Conservation (phyloP, 768 basidiomycete species). For the Tubosaeta sp. region DNA sequence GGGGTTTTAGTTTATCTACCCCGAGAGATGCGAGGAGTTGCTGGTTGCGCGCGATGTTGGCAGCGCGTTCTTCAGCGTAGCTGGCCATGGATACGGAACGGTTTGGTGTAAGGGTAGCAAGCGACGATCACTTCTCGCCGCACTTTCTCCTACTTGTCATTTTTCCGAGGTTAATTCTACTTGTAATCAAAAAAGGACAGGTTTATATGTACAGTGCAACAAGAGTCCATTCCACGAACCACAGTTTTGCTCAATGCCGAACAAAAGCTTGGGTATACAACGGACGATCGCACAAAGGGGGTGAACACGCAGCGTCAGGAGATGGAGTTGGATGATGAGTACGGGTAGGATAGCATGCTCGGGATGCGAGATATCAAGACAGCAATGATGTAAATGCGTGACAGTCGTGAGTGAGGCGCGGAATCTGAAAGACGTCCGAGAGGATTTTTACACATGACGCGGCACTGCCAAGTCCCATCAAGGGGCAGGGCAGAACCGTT, state of each 20-base stretch:
- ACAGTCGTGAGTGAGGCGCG: slow-evolving; percentile 12
- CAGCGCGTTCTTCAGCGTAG: slow-evolving; percentile 33
- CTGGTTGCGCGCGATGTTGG: slow-evolving; percentile 42
- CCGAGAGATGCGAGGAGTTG: slow-evolving; percentile 40
- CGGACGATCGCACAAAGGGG: slow-evolving; percentile 1
- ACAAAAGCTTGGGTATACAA: slow-evolving; percentile 14
- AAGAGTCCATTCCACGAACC: no score
- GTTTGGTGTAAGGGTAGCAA: no score
- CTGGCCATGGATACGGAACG: slow-evolving; percentile 8
- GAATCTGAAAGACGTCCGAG: slow-evolving; percentile 2
- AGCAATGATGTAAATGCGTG: slow-evolving; percentile 24
- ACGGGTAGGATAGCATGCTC: slow-evolving; percentile 18
- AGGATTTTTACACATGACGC: slow-evolving; percentile 4
- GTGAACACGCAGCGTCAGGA: slow-evolving; percentile 1
- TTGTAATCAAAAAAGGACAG: not conserved
- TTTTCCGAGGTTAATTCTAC: no score
- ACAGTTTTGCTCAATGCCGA: no score
- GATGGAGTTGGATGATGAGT: not conserved
- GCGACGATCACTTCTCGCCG: no score
- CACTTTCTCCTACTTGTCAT: no score
- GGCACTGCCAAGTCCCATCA: slow-evolving; percentile 1
- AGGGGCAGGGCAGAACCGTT: not conserved
- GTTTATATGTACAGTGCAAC: not conserved
- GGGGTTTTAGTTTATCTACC: slow-evolving; percentile 37
- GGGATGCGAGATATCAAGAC: slow-evolving; percentile 23